These are phyloP conservation scores for Lipomyces yamanashiensis DNA, from an alignment of 805 yeast species.

Conservation along the genomic window DNA sequence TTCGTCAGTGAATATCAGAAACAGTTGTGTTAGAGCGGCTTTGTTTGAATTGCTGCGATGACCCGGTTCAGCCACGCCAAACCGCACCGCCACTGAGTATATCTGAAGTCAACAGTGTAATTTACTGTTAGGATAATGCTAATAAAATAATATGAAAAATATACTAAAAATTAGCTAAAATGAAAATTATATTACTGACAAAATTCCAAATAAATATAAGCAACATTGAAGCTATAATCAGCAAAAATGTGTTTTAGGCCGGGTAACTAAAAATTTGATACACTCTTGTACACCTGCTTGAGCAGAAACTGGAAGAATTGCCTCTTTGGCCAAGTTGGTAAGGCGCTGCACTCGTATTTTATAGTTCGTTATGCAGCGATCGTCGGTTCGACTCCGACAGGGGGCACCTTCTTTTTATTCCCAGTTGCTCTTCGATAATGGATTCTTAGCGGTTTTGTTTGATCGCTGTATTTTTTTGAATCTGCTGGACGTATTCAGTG, in stretches of 20 bases:
- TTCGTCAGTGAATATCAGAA: neutral
- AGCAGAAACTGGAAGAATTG: neutral
- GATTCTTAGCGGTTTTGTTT: neutral
- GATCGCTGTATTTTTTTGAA: neutral
- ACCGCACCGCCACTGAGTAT: too few relatives aligned
- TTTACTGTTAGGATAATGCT: too few relatives aligned
- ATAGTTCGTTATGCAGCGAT: conserved; percentile 29
- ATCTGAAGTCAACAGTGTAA: too few relatives aligned
- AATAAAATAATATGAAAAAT: too few relatives aligned
- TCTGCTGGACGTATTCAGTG: neutral
- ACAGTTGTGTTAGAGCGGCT: too few relatives aligned
- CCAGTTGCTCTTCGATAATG: neutral
- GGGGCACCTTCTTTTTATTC: conserved; percentile 28
- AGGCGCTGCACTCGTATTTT: conserved; percentile 38
- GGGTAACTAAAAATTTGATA: neutral
- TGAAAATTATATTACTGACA: neutral
- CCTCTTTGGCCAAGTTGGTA: conserved; percentile 39
- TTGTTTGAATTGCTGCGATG: too few relatives aligned
- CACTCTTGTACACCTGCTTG: neutral
- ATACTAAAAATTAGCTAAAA: neutral
- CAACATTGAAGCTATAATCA: neutral
- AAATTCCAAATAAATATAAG: too few relatives aligned
- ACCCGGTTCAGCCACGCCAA: too few relatives aligned
- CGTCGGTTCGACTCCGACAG: conserved; percentile 39
- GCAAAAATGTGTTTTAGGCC: neutral